Evolutionary conservation across 2,329 filamentous ascomycete species (phyloP), one percentile per base, ranked within the genome.

Genomic region (Aaosphaeria pasadenensis): DNA sequence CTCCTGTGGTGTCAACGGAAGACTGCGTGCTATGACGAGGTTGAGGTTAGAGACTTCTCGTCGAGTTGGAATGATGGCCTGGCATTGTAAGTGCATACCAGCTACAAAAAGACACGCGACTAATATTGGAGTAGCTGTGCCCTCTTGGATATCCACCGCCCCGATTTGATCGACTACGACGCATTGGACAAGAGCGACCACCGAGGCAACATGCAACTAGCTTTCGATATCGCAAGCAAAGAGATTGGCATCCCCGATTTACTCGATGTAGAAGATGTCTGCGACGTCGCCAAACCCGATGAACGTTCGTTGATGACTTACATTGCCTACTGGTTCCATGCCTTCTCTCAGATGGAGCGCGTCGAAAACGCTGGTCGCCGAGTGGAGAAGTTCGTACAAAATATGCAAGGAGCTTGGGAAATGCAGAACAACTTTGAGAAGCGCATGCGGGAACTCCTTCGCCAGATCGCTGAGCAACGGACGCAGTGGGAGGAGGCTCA

Each of bases 311-410:
- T 99, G 67, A 99, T 99, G 94, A 99, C 94, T 1, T 99, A 99
- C 71, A 99, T 99, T 62, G 94, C 94, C 55, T 99, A 99, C 77
- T 99, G 94, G 94, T 99, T 99, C 80, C 94, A 99, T 68, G 94
- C 94, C 60, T 99, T 99, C 70, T 97, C 92, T 30, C 92, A 97
- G 66, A 95, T 99, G 86, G 94, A 99, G 74, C 88, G 92, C 69
- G 94, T 99, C 6, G 94, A 99, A 72, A 99, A 99, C 67, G 94
- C 94, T 4, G 94, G 94, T 5, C 84, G 94, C 52, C 84, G 94
- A 58, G 94, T 99, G 5, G 94, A 99, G 75, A 99, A 99, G 73
- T 99, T 99, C 64, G 89, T 99, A 60, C 90, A 89, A 67, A 97
- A 94, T 70, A 97, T 99, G 94, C 91, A 96, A 67, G 94, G 94